Conservation (phyloP, 768 basidiomycete species). For the Hypsizygus marmoreus region DNA sequence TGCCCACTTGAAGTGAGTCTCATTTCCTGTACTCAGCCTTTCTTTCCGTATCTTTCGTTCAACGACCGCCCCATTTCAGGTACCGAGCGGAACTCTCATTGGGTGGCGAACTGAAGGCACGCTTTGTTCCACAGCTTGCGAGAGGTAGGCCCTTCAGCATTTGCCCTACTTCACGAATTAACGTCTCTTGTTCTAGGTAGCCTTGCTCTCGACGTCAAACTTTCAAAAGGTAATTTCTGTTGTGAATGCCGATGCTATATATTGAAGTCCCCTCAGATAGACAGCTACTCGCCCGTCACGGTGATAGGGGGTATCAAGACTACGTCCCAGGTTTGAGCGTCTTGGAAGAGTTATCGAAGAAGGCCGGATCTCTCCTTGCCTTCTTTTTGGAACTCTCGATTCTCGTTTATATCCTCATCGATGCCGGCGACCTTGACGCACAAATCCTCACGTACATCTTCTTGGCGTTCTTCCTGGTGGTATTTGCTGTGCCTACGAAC, state of each 20-base stretch:
- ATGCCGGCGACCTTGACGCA: constrained; percentile 20
- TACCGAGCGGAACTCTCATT: constrained; percentile 23
- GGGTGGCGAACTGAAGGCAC: constrained; percentile 32
- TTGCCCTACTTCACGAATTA: background rate
- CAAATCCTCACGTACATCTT: constrained; percentile 26
- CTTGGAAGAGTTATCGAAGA: constrained; percentile 24
- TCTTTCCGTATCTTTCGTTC: too few species aligned
- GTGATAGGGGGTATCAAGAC: constrained; percentile 28
- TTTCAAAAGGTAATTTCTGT: constrained; percentile 18
- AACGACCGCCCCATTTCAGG: too few species aligned
- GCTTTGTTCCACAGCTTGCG: constrained; percentile 41
- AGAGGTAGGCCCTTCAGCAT: constrained; percentile 26
- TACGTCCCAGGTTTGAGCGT: constrained; percentile 37
- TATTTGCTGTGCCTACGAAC: constrained; percentile 34
- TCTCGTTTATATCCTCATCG: constrained; percentile 20
- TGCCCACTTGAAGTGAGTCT: too few species aligned
- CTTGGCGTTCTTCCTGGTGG: constrained; percentile 28
- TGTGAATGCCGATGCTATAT: background rate
- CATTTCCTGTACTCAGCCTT: background rate
- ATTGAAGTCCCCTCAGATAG: background rate
- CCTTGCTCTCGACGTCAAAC: constrained; percentile 21
- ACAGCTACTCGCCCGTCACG: constrained; percentile 14
- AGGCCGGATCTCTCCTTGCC: constrained; percentile 22
- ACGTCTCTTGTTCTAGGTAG: constrained; percentile 19
- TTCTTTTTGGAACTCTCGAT: constrained; percentile 27